Evolutionary conservation across 179 eudicot genomes (phyloP), one percentile per base, ranked within the genome.

Genomic region (Silene noctiflora): DNA sequence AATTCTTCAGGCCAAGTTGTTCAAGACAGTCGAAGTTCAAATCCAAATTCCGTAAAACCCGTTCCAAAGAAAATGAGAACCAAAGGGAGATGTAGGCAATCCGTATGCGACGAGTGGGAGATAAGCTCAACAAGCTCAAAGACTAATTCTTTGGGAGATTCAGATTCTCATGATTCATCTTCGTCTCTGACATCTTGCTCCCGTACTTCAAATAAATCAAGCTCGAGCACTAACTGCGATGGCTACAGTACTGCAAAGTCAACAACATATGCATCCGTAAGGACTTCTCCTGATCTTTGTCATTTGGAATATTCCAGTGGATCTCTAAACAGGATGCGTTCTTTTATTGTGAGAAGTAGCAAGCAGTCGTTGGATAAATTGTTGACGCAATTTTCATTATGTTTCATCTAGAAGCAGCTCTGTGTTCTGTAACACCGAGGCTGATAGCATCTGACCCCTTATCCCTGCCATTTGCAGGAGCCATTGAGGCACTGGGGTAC

Each of bases 161-260:
- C 53, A 1, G 79, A 66, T 79, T 69, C 74, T 2, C 25, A 56
- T 73, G 22, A 61, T 46, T 74, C 84, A 14, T 67, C 82, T 13
- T 79, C 87, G 58, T 71, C 83, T 2, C n/a, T 74, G 44, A 83
- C 81, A 29, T 69, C 84, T 4, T 48, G 76, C n/a, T 69, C 84
- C 21, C 78, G 79, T 25, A 63, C 78, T 72, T 87, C 85, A 25
- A 61, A 79, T 14, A 48, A 7, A 17, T 78, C 86, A 55, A 77
- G 72, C 59, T 83, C 86, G 17, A 72, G 81, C 55, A 46, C 51
- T 19, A 79, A 76, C 63, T 82, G 75, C 77, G 82, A 78, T 70
- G 83, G 59, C 65, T 69, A 44, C 21, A 76, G 71, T 10, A 35
- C 17, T 46, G 77, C 71, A 25, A 76, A 72, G 46, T 79, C 56